Evolutionary conservation across 352 stramenopile species (phyloP).

Genomic region (Phytopythium litorale): DNA sequence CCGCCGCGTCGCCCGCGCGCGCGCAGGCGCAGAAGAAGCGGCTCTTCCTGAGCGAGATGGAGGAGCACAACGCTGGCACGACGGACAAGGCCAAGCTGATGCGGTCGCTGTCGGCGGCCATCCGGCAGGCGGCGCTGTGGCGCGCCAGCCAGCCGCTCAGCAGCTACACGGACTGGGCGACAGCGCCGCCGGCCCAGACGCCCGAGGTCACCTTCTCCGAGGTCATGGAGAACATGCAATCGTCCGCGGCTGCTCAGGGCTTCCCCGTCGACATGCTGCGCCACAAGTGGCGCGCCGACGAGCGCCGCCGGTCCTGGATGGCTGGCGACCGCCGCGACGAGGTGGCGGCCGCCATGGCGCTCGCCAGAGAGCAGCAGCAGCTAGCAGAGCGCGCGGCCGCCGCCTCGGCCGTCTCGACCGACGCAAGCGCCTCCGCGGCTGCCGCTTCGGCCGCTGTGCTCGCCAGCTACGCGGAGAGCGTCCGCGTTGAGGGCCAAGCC

Average conservation of each 20-base stretch:
- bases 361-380: slow-evolving; percentile 14
- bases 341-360: slow-evolving; percentile 12
- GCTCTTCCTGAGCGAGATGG: slow-evolving; percentile 68
- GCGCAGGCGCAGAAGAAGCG: slow-evolving; percentile 16
- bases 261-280: slow-evolving; percentile 19
- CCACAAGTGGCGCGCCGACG: slow-evolving; percentile 47
- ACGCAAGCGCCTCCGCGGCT: background rate
- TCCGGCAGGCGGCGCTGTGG: slow-evolving; percentile 77
- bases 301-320: slow-evolving; percentile 77
- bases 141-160: slow-evolving; percentile 67
- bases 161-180: slow-evolving; percentile 65
- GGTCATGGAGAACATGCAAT: slow-evolving; percentile 63
- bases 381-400: slow-evolving; percentile 5
- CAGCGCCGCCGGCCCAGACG: slow-evolving; percentile 44
- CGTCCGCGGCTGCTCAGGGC: slow-evolving; percentile 19
- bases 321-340: slow-evolving; percentile 37
- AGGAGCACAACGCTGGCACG: slow-evolving; percentile 53
- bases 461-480: slow-evolving; percentile 32
- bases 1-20: slow-evolving; percentile 6
- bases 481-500: slow-evolving; percentile 22
- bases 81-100: slow-evolving; percentile 64
- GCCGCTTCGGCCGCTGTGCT: slow-evolving; percentile 1
- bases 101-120: slow-evolving; percentile 69
- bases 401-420: background rate
- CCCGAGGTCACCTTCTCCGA: slow-evolving; percentile 75